A percentile compares a stretch with the other conserved stretches of the same genome.
Evolutionary conservation across 768 basidiomycete species (phyloP).

Genomic region (Termitomyces sp.): DNA sequence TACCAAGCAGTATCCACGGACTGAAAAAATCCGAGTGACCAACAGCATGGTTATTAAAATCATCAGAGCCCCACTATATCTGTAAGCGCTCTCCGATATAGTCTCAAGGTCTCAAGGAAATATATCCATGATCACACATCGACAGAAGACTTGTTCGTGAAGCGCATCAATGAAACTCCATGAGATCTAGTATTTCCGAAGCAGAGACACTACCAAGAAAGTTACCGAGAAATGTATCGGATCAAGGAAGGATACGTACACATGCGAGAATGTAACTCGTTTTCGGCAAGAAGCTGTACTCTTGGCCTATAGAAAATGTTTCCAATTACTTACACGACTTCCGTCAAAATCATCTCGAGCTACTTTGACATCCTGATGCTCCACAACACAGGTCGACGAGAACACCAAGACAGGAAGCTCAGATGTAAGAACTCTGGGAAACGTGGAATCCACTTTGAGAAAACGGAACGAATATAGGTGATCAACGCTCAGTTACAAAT

Average conservation of each 20-base stretch:
- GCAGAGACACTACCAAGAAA: not conserved
- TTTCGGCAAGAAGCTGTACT: not conserved
- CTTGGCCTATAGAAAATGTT: not conserved
- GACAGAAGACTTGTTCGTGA: not conserved
- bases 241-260: not conserved
- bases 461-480: not conserved
- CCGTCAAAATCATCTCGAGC: not conserved
- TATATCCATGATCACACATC: not conserved
- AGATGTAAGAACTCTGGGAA: not conserved
- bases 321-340: not conserved
- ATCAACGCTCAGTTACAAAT: not conserved
- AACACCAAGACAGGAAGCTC: not conserved
- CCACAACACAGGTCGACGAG: not conserved
- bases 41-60: not conserved
- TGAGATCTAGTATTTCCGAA: not conserved
- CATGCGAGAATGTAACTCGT: not conserved
- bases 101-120: not conserved
- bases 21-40: not conserved
- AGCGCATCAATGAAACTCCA: not conserved
- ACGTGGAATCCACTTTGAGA: not conserved
- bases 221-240: not conserved
- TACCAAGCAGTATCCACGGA: too few relatives aligned
- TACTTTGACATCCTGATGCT: slow-evolving; percentile 1
- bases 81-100: not conserved
- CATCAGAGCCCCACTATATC: not conserved